A percentile compares a stretch with the other conserved stretches of the same genome.
These are phyloP conservation scores for Pichia terricola DNA, from an alignment of 1,139 yeast genomes.

Conservation along the genomic window DNA sequence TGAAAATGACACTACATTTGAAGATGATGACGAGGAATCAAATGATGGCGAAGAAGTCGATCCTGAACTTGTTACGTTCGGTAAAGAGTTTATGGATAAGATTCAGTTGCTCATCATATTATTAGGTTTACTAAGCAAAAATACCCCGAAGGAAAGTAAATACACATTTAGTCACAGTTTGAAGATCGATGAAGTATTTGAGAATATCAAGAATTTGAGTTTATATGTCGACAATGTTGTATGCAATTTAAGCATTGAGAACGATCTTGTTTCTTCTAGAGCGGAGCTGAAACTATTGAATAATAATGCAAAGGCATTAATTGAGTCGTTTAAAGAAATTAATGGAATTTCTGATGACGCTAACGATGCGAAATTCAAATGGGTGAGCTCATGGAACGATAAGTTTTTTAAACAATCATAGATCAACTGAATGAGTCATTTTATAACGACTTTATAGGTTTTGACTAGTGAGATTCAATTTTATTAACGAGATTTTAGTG, in stretches of 20 bases:
- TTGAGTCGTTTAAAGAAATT: neutral
- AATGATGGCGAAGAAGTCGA: conserved; percentile 28
- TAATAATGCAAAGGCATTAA: neutral
- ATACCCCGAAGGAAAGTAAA: conserved; percentile 35
- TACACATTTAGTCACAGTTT: conserved; percentile 23
- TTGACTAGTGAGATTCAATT: too few species aligned
- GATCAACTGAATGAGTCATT: too few species aligned
- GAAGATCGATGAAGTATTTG: conserved; percentile 28
- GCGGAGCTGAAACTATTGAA: neutral
- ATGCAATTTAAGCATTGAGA: conserved; percentile 19
- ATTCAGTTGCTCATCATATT: conserved; percentile 47
- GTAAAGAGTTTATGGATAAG: conserved; percentile 41
- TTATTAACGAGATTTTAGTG: too few species aligned
- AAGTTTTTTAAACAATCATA: conserved; percentile 24
- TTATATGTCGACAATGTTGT: conserved; percentile 36
- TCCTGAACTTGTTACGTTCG: conserved; percentile 29
- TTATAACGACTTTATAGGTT: too few species aligned
- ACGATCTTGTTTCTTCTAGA: conserved; percentile 28
- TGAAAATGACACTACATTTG: conserved; percentile 15
- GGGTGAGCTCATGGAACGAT: conserved; percentile 43
- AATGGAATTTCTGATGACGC: neutral
- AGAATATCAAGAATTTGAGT: conserved; percentile 28
- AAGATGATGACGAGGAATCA: conserved; percentile 25
- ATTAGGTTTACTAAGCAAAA: conserved; percentile 44
- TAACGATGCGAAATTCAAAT: conserved; percentile 22